Evolutionary conservation across 176 grass and related monocot species (phyloP).

Genomic region (Olyra latifolia): DNA sequence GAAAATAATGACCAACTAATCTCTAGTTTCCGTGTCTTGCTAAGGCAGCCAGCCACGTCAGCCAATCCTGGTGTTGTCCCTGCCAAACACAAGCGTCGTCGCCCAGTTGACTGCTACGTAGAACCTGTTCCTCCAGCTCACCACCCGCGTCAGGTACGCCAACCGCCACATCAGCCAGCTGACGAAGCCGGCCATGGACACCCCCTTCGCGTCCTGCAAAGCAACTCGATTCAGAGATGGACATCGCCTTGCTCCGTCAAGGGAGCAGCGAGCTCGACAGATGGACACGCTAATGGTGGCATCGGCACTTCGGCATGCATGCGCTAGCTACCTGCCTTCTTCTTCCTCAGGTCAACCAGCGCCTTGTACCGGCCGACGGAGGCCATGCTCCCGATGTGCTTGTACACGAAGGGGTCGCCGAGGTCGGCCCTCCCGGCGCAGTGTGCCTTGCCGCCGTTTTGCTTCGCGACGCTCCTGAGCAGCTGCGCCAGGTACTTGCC

Average conservation of each 20-base stretch:
- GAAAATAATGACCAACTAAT: background rate
- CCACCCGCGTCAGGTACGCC: conserved; percentile 78
- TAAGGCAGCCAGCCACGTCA: conserved; percentile 12
- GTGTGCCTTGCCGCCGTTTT: conserved; percentile 70
- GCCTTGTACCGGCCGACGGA: conserved; percentile 91
- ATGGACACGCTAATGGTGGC: too few species aligned
- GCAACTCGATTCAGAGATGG: background rate
- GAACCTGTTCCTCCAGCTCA: conserved; percentile 92
- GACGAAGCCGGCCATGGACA: conserved; percentile 65
- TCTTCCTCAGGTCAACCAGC: conserved; percentile 88
- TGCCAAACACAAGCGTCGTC: conserved; percentile 72
- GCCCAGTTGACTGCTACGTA: conserved; percentile 83
- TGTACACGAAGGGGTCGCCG: conserved; percentile 90
- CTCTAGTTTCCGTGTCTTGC: background rate
- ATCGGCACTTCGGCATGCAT: too few species aligned
- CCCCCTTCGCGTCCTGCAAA: conserved; percentile 54
- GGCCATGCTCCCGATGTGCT: conserved; percentile 94
- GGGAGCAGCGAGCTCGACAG: too few species aligned
- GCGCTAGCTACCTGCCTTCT: conserved; percentile 30
- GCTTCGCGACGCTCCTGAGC: conserved; percentile 50
- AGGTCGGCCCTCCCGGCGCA: conserved; percentile 41
- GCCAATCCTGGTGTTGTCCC: conserved; percentile 88
- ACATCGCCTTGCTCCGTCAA: too few species aligned
- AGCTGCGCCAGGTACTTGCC: conserved; percentile 65
- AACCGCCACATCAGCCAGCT: conserved; percentile 91